Conservation (phyloP, 2,329 filamentous ascomycete species). For the Paraphaeosphaeria sporulosa region DNA sequence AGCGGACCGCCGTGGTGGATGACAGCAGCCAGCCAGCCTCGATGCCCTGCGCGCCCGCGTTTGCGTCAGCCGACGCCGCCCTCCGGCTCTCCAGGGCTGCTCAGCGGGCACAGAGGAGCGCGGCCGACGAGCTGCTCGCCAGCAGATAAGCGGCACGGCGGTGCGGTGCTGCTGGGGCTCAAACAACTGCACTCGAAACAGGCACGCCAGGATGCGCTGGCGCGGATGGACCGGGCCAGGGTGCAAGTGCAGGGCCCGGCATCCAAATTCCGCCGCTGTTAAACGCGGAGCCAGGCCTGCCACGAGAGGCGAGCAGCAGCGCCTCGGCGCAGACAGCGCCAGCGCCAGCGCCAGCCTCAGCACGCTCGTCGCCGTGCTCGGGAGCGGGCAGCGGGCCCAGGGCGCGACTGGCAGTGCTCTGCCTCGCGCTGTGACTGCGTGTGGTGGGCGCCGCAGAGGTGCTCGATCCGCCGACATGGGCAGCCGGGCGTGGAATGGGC, state of each 20-base stretch:
- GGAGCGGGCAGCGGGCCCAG: too few species aligned
- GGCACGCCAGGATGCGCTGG: constrained; percentile 38
- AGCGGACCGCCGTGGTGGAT: constrained; percentile 39
- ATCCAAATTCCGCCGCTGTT: constrained; percentile 39
- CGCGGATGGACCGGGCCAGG: constrained; percentile 21
- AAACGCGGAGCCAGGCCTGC: constrained; percentile 39
- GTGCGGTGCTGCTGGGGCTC: constrained; percentile 16
- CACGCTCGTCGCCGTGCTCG: constrained; percentile 17
- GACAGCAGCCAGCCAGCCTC: constrained; percentile 30
- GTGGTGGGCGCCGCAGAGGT: too few species aligned
- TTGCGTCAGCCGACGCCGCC: constrained; percentile 25
- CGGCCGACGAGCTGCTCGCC: neutral
- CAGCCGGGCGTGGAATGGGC: constrained; percentile 30
- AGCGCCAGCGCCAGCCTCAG: constrained; percentile 32
- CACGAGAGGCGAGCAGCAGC: constrained; percentile 34
- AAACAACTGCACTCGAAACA: constrained; percentile 29
- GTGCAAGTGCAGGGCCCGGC: constrained; percentile 30
- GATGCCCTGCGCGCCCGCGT: constrained; percentile 6
- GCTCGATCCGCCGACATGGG: neutral
- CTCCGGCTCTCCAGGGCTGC: neutral
- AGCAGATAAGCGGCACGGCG: constrained; percentile 14
- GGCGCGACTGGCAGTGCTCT: constrained; percentile 29
- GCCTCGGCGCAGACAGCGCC: too few species aligned
- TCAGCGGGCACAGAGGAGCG: constrained; percentile 12
- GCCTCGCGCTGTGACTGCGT: neutral